A percentile compares a stretch with the other conserved stretches of the same genome.
Conservation (phyloP, 345 rosid genomes). For the Euphorbia tirucalli region DNA sequence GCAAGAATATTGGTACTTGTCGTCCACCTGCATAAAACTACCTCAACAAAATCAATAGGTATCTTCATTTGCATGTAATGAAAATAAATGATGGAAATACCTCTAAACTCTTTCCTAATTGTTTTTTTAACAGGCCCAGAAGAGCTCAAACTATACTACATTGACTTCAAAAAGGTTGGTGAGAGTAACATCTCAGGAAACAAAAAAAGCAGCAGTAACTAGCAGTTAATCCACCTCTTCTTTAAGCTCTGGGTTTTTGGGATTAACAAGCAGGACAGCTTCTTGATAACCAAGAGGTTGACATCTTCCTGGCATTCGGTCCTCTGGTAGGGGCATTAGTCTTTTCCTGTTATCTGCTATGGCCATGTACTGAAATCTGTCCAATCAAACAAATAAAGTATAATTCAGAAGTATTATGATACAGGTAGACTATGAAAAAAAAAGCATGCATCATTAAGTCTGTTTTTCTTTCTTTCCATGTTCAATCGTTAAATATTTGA, state of each 20-base stretch:
- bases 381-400: neutral
- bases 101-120: neutral
- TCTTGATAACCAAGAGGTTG: conserved; percentile 25
- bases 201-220: conserved; percentile 1
- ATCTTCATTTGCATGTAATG: conserved; percentile 5
- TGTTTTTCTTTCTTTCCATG: neutral
- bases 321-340: conserved; percentile 34
- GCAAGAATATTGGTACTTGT: conserved; percentile 28
- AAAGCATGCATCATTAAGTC: neutral
- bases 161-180: conserved; percentile 2
- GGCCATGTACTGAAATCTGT: conserved; percentile 35
- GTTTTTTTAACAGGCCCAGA: no score
- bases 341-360: conserved; percentile 26
- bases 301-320: conserved; percentile 25
- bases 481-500: neutral
- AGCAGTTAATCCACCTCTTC: conserved; percentile 20
- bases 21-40: conserved; percentile 24
- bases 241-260: conserved; percentile 16
- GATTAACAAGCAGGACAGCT: conserved; percentile 30
- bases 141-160: neutral
- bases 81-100: conserved; percentile 1
- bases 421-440: neutral
- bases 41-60: neutral
- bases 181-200: neutral
- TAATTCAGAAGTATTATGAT: neutral